Evolutionary conservation across 108 stramenopile genomes (phyloP), one percentile per base, ranked within the genome.

Genomic region (Cyclotella distinguenda): DNA sequence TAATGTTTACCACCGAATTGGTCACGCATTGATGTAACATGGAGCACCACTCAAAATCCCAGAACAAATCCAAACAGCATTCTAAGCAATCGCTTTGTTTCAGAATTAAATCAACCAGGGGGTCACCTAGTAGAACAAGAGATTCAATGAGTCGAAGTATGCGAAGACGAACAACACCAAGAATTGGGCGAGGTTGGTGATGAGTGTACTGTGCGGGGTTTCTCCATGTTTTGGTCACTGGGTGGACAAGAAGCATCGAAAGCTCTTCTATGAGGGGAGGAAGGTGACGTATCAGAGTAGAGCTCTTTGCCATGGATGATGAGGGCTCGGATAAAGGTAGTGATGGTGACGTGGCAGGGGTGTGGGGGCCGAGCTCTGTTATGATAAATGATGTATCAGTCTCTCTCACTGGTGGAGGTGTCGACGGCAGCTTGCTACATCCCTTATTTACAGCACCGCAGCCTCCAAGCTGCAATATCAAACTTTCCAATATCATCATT

Each of bases 21-120:
- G 96, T 89, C 12, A 94, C 94, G 57, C 89, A 89, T 62, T 96
- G 91, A 74, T 98, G 97, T 13, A 98, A 84, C 93, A 98, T 90
- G 36, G 87, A 90, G 60, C 94, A 91, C 83, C 89, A 92, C 66
- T 93, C 91, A 69, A 95, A 98, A 48, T 87, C 80, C 85, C 96
- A 97, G 68, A 98, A 95, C 35, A 98, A 71, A 68, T 95, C 88
- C 34, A 98, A 63, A 59, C 94, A 95, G 0, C 75, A 66, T 70
- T 86, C 81, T 77, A 97, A 64, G 38, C 78, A 82, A 42, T 84
- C 70, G 13, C 86, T 90, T 39, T 81, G 62, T 43, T 79, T 75
- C 6, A 94, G 72, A n/a, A 81, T 30, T 13, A 67, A 38, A 76
- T 95, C 93, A 9, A 91, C 83, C 0, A 52, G 55, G 0, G 73